Conservation (phyloP, 2,329 filamentous ascomycete species). For the Apiospora koreana region DNA sequence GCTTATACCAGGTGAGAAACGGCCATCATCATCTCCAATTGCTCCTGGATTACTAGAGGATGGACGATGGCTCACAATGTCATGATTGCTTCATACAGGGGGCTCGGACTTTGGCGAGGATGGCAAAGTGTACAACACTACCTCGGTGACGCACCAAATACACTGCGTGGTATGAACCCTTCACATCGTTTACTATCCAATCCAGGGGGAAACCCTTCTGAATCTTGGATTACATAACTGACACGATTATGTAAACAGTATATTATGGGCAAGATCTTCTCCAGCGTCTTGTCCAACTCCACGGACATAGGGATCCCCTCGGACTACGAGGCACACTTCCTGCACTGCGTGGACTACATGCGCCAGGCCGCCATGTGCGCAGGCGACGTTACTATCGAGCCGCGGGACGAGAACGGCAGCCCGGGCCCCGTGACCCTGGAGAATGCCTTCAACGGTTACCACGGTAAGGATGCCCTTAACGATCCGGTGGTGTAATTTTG, state of each 20-base stretch:
- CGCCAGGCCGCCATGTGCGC: constrained; percentile 27
- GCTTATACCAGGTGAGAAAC: constrained; percentile 34
- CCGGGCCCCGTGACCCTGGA: neutral
- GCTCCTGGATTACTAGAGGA: neutral
- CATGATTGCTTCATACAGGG: constrained; percentile 15
- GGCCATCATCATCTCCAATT: too few relatives aligned
- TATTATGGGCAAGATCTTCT: constrained; percentile 37
- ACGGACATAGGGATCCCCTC: constrained; percentile 23
- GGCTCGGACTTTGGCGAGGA: constrained; percentile 38
- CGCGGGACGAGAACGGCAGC: constrained; percentile 17
- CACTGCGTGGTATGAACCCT: constrained; percentile 32
- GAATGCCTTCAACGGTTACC: constrained; percentile 5
- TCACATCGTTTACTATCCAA: too few relatives aligned
- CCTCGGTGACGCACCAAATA: constrained; percentile 38
- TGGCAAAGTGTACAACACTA: constrained; percentile 37
- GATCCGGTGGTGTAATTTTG: neutral
- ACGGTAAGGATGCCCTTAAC: neutral
- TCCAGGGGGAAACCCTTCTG: too few relatives aligned
- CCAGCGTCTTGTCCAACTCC: constrained; percentile 23
- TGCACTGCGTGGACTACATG: constrained; percentile 28
- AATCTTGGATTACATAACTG: too few relatives aligned
- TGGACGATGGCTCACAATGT: neutral
- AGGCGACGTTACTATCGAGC: constrained; percentile 26
- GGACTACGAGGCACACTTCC: constrained; percentile 28
- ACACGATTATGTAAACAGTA: too few relatives aligned